A percentile compares a stretch with the other conserved stretches of the same genome.
These are phyloP conservation scores for Phyllostachys edulis DNA, from an alignment of 176 grass and related monocot genomes.

Conservation along the genomic window DNA sequence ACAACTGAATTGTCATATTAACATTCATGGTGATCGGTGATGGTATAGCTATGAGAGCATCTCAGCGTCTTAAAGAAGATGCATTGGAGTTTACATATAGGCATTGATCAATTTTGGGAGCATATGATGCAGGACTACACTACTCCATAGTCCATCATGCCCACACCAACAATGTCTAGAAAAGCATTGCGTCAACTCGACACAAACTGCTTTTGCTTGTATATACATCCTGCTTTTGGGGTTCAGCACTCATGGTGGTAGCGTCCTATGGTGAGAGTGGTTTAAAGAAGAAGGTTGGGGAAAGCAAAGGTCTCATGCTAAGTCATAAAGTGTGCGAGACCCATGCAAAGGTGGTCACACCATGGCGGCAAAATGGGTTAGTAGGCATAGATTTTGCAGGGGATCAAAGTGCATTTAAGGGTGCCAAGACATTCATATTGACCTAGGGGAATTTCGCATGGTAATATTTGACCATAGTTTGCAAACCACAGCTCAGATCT, in stretches of 20 bases:
- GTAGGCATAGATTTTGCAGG: constrained; percentile 6
- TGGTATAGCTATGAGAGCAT: background rate
- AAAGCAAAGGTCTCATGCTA: constrained; percentile 39
- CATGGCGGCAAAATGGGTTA: background rate
- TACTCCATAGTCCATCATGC: constrained; percentile 34
- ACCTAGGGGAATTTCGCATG: constrained; percentile 17
- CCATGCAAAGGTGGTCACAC: constrained; percentile 30
- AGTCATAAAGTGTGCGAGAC: constrained; percentile 37
- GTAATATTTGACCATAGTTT: constrained; percentile 20
- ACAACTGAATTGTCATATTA: constrained; percentile 1
- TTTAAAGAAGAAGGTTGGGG: constrained; percentile 44
- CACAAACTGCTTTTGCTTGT: constrained; percentile 42
- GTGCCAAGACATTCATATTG: constrained; percentile 44
- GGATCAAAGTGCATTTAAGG: constrained; percentile 35
- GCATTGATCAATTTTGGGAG: constrained; percentile 17
- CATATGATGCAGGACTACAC: background rate
- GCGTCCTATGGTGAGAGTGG: constrained; percentile 30
- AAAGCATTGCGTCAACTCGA: constrained; percentile 40
- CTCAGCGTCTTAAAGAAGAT: background rate
- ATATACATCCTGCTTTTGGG: constrained; percentile 38
- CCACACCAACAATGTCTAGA: constrained; percentile 23
- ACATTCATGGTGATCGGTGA: background rate
- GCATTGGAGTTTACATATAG: background rate
- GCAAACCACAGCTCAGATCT: constrained; percentile 30
- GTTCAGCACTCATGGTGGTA: constrained; percentile 41